phyloP scores from a whole-genome alignment of 352 stramenopile species.

The Phytophthora quininea region DNA sequence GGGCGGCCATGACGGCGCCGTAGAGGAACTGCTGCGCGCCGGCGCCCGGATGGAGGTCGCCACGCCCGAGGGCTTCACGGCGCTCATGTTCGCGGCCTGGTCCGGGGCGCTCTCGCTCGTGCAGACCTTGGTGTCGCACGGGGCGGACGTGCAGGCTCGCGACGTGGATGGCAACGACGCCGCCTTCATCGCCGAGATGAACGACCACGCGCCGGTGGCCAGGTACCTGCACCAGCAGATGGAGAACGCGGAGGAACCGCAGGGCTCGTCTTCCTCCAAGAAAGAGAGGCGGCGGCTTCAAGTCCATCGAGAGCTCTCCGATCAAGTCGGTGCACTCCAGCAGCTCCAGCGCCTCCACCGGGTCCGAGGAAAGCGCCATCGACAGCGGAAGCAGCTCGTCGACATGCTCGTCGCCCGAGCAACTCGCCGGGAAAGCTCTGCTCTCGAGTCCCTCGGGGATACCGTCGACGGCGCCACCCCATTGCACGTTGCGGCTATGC shows the following conservation, averaged over 20 bases:
- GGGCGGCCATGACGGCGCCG: slow-evolving; percentile 50
- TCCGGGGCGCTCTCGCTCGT: slow-evolving; percentile 47
- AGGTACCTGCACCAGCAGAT: slow-evolving; percentile 47
- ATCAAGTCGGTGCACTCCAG: slow-evolving; percentile 32
- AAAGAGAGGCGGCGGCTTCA: slow-evolving; percentile 19
- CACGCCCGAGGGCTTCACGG: slow-evolving; percentile 62
- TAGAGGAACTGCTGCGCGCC: slow-evolving; percentile 43
- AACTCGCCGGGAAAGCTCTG: slow-evolving; percentile 27
- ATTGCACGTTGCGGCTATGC: slow-evolving; percentile 61
- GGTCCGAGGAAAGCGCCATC: slow-evolving; percentile 22
- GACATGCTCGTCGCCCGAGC: slow-evolving; percentile 36
- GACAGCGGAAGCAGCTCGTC: slow-evolving; percentile 34
- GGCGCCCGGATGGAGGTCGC: slow-evolving; percentile 49
- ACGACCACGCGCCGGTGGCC: slow-evolving; percentile 47
- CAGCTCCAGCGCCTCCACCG: slow-evolving; percentile 28
- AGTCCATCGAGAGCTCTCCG: slow-evolving; percentile 25
- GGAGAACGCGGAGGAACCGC: slow-evolving; percentile 20
- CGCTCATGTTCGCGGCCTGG: slow-evolving; percentile 62
- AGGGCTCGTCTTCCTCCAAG: slow-evolving; percentile 31
- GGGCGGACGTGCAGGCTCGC: slow-evolving; percentile 40
- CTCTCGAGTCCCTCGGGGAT: slow-evolving; percentile 26
- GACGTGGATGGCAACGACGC: slow-evolving; percentile 62
- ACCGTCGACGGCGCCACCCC: slow-evolving; percentile 50
- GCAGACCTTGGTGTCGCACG: slow-evolving; percentile 40
- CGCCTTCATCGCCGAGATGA: slow-evolving; percentile 56